phyloP scores from a whole-genome alignment of 306 rosid genomes.

The Glycine tomentella region DNA sequence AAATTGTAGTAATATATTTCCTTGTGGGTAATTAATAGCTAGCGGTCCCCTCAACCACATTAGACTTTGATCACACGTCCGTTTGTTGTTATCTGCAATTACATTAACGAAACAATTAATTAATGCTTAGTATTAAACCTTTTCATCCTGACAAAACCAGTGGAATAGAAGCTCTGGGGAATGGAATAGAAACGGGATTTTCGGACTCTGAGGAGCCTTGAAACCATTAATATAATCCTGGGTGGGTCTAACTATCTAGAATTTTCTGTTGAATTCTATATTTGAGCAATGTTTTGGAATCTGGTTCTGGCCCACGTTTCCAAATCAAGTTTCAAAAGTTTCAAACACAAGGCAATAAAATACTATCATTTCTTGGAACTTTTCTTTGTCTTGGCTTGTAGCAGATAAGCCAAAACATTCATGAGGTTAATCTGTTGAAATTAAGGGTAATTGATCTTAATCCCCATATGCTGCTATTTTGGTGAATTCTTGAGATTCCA shows the following conservation, averaged over 20 bases:
- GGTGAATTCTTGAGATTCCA: conserved; percentile 72
- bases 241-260: conserved; percentile 13
- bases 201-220: conserved; percentile 73
- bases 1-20: too few species aligned
- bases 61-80: conserved; percentile 59
- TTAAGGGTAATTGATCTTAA: conserved; percentile 42
- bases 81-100: conserved; percentile 55
- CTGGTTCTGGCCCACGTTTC: conserved; percentile 73
- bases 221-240: not conserved
- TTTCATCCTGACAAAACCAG: conserved; percentile 75
- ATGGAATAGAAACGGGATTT: conserved; percentile 99
- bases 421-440: conserved; percentile 53
- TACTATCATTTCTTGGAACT: conserved; percentile 56
- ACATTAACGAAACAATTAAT: conserved; percentile 7
- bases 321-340: conserved; percentile 49
- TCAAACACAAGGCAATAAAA: conserved; percentile 35
- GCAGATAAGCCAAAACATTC: conserved; percentile 48
- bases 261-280: conserved; percentile 48
- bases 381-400: conserved; percentile 59
- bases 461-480: conserved; percentile 55
- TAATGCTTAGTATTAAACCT: conserved; percentile 6
- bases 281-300: conserved; percentile 66
- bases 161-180: conserved; percentile 99
- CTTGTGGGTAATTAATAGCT: too few species aligned
- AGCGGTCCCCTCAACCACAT: conserved; percentile 59